Percentiles rank a stretch among this genome's conserved stretches.
phyloP scores from a whole-genome alignment of 352 stramenopile genomes.

The Pythium myriotylum region DNA sequence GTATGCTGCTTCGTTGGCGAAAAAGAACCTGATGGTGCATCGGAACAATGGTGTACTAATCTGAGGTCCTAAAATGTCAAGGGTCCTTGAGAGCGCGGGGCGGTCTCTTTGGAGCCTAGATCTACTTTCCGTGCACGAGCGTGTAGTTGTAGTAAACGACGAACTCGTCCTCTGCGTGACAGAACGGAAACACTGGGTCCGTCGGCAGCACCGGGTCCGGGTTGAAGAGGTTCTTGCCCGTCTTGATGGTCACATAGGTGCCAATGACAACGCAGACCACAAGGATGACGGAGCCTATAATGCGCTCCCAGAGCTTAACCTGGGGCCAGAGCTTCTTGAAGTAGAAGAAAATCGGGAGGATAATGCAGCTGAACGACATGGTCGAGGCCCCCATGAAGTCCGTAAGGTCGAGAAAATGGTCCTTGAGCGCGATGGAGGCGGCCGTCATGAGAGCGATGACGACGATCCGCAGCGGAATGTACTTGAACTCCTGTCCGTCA shows the following conservation, averaged over 20 bases:
- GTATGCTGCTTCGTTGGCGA: no score
- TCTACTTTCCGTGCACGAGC: slow-evolving; percentile 4
- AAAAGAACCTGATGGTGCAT: no score
- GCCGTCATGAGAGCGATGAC: slow-evolving; percentile 56
- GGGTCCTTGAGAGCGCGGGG: no score
- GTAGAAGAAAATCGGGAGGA: slow-evolving; percentile 75
- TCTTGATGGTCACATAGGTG: slow-evolving; percentile 36
- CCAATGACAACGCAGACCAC: slow-evolving; percentile 44
- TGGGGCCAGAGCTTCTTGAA: slow-evolving; percentile 61
- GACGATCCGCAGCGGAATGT: slow-evolving; percentile 54
- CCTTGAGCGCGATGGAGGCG: slow-evolving; percentile 32
- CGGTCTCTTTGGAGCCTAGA: no score
- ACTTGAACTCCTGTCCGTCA: slow-evolving; percentile 48
- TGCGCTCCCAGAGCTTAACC: slow-evolving; percentile 24
- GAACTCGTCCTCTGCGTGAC: slow-evolving; percentile 26
- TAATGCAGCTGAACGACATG: slow-evolving; percentile 64
- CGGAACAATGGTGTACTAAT: no score
- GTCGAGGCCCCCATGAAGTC: slow-evolving; percentile 69
- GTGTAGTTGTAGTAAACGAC: slow-evolving; percentile 27
- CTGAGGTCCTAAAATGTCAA: no score
- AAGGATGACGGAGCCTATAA: slow-evolving; percentile 44
- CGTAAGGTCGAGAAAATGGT: slow-evolving; percentile 70
- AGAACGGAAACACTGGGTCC: slow-evolving; percentile 65
- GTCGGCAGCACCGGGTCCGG: slow-evolving; percentile 4
- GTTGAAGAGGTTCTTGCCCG: slow-evolving; percentile 56